Evolutionary conservation across 1,139 yeast species (phyloP).

Genomic region (Magnusiomyces ingens): DNA sequence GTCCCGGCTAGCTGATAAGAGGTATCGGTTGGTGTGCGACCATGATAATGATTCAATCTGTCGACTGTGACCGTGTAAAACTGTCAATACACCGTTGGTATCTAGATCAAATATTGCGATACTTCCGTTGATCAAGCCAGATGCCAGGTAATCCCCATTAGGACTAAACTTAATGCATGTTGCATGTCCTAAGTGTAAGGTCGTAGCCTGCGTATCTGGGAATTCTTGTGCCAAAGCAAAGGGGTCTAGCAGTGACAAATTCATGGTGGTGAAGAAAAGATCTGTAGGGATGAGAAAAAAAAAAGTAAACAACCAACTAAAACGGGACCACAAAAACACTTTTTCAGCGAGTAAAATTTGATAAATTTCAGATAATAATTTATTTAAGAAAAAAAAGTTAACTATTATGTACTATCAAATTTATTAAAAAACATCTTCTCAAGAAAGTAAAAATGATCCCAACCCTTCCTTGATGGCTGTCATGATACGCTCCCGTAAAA

Average conservation of each 20-base stretch:
- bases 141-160: constrained; percentile 83
- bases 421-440: not conserved
- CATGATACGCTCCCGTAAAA: constrained; percentile 51
- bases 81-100: constrained; percentile 51
- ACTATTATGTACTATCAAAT: too few relatives aligned
- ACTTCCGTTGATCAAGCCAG: constrained; percentile 76
- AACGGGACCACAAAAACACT: too few relatives aligned
- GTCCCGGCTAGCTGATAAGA: constrained; percentile 74
- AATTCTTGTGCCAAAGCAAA: constrained; percentile 88
- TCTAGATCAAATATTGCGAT: constrained; percentile 73
- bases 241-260: constrained; percentile 83
- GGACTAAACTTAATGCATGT: constrained; percentile 65
- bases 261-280: constrained; percentile 41
- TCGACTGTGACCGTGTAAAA: constrained; percentile 58
- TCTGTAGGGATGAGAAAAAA: not conserved
- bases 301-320: not conserved
- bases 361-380: too few relatives aligned
- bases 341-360: too few relatives aligned
- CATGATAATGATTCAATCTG: constrained; percentile 72
- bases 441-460: constrained; percentile 78
- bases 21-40: constrained; percentile 66
- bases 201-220: constrained; percentile 72
- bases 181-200: constrained; percentile 64
- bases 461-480: constrained; percentile 86
- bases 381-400: too few relatives aligned